These are phyloP conservation scores for Verticillium alfalfae DNA, from an alignment of 2,329 filamentous ascomycete genomes.

Conservation along the genomic window DNA sequence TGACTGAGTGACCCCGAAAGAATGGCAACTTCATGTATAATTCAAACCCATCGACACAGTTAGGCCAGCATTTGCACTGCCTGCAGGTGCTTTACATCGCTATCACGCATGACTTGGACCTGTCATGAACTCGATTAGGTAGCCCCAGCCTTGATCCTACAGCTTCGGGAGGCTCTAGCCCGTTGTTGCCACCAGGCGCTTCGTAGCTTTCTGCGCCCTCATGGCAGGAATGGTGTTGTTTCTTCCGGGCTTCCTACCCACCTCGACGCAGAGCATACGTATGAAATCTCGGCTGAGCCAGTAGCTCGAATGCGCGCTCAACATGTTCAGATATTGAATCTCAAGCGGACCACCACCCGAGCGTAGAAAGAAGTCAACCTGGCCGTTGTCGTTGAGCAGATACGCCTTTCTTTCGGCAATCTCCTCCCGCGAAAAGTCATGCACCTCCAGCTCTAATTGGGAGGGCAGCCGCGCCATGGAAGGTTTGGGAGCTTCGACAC, in stretches of 20 bases:
- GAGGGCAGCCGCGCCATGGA: constrained; percentile 46
- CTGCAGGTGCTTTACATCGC: too few relatives aligned
- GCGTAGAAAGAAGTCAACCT: constrained; percentile 84
- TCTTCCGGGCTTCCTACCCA: constrained; percentile 68
- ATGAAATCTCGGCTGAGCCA: constrained; percentile 86
- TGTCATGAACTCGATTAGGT: too few relatives aligned
- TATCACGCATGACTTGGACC: too few relatives aligned
- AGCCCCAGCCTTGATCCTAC: too few relatives aligned
- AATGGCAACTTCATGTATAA: too few relatives aligned
- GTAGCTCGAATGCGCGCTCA: constrained; percentile 91
- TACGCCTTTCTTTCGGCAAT: constrained; percentile 84
- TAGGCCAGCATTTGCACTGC: too few relatives aligned
- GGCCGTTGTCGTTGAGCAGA: constrained; percentile 90
- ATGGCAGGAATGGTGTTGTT: constrained; percentile 51
- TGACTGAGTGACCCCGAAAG: too few relatives aligned
- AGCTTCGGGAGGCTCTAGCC: background rate
- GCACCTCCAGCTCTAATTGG: constrained; percentile 86
- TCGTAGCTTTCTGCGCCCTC: constrained; percentile 50
- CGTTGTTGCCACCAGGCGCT: constrained; percentile 11
- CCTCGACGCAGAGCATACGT: constrained; percentile 82
- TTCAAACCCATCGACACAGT: too few relatives aligned
- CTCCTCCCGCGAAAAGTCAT: constrained; percentile 90
- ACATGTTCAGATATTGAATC: constrained; percentile 95
- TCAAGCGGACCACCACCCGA: constrained; percentile 83
- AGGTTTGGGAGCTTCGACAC: constrained; percentile 19